Conservation (phyloP, 306 rosid genomes). For the Benincasa hispida region DNA sequence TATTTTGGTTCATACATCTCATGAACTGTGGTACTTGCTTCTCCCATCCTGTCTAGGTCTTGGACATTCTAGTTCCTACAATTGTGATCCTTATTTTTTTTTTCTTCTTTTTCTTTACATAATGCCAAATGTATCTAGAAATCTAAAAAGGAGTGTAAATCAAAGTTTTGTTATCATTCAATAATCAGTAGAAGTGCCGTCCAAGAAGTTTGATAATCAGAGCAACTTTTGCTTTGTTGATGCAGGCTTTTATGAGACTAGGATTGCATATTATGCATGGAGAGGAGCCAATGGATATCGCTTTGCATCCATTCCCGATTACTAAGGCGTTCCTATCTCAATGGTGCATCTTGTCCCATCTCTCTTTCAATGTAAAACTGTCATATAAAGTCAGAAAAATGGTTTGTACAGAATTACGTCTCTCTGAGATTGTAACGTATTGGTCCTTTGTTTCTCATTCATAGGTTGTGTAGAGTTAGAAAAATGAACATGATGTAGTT, state of each 20-base stretch:
- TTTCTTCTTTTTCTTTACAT: not conserved
- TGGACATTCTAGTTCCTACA: not conserved
- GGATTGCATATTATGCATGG: conserved; percentile 87
- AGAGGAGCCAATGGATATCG: conserved; percentile 82
- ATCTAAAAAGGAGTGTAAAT: not conserved
- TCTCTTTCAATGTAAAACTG: not conserved
- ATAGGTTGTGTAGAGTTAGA: not conserved
- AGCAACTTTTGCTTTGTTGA: conserved; percentile 6
- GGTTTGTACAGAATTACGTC: conserved; percentile 1
- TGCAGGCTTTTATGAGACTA: conserved; percentile 90
- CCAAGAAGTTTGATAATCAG: not conserved
- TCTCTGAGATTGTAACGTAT: not conserved
- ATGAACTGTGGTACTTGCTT: not conserved
- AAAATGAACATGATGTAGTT: not conserved
- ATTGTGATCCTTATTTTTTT: not conserved
- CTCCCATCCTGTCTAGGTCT: not conserved
- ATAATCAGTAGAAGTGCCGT: not conserved
- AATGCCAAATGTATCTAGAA: not conserved
- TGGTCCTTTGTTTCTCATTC: not conserved
- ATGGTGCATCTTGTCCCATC: not conserved
- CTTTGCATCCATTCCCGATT: conserved; percentile 82
- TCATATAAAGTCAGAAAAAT: not conserved
- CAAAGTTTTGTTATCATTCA: not conserved
- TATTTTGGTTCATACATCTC: not conserved
- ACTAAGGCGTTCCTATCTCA: conserved; percentile 20